Conservation (phyloP, 1,284 basidiomycete species). For the Microbotryum saponariae region DNA sequence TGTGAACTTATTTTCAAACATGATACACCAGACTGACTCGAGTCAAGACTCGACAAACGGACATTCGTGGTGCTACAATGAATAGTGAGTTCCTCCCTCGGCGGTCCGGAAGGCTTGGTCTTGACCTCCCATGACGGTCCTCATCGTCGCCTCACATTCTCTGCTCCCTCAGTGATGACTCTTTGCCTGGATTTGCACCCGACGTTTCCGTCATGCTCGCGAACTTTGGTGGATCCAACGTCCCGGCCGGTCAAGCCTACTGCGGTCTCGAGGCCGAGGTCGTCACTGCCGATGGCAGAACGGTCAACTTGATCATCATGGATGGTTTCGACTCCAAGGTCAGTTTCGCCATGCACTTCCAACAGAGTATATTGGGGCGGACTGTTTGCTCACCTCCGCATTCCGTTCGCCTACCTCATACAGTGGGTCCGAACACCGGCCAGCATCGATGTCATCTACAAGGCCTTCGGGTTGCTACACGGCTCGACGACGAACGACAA, state of each 20-base stretch:
- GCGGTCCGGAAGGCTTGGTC: no score
- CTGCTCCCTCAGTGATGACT: constrained; percentile 19
- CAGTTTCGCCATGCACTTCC: no score
- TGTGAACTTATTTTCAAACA: background rate
- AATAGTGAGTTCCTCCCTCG: no score
- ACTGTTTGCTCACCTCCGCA: constrained; percentile 25
- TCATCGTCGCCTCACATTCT: background rate
- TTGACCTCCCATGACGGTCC: no score
- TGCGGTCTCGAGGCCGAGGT: constrained; percentile 17
- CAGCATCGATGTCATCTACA: no score
- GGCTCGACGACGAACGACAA: constrained; percentile 19
- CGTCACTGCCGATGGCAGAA: constrained; percentile 16
- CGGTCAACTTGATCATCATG: constrained; percentile 12
- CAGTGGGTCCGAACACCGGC: no score
- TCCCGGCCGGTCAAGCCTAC: no score
- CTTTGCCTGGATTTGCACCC: constrained; percentile 19
- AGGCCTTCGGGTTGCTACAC: constrained; percentile 6
- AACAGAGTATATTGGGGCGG: no score
- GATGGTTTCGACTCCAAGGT: constrained; percentile 25
- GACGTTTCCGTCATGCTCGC: constrained; percentile 20
- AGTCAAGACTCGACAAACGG: constrained; percentile 22
- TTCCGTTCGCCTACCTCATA: constrained; percentile 5
- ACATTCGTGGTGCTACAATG: background rate
- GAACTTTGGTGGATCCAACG: constrained; percentile 17
- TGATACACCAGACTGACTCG: constrained; percentile 26